Percentiles rank a stretch among this genome's conserved stretches.
These are phyloP conservation scores for Didymella glomerata DNA, from an alignment of 2,329 filamentous ascomycete genomes.

Conservation along the genomic window DNA sequence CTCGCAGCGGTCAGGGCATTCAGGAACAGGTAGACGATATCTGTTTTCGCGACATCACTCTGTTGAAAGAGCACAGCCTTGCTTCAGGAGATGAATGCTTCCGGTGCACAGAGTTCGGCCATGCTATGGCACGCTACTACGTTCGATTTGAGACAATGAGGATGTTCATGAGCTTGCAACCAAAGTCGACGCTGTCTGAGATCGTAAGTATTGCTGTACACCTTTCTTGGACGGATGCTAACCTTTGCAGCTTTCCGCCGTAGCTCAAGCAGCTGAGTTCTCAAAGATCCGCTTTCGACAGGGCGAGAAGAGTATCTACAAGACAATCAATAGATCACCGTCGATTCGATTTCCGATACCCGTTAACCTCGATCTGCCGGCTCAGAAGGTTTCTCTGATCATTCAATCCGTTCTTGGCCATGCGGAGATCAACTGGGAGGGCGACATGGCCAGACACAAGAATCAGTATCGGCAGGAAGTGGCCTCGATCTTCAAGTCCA, in stretches of 20 bases:
- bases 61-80: conserved; percentile 69
- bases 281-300: conserved; percentile 74
- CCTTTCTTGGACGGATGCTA: not conserved
- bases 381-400: conserved; percentile 80
- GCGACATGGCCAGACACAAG: conserved; percentile 64
- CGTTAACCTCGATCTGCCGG: conserved; percentile 68
- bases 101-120: conserved; percentile 74
- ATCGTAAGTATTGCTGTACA: conserved; percentile 63
- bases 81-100: conserved; percentile 62
- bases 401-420: conserved; percentile 78
- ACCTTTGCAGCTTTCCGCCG: conserved; percentile 65
- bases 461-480: conserved; percentile 69
- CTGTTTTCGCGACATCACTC: conserved; percentile 72
- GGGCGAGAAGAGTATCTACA: conserved; percentile 74
- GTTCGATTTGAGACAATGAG: conserved; percentile 83
- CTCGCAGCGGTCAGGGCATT: conserved; percentile 58
- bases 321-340: conserved; percentile 73
- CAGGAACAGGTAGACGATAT: conserved; percentile 74
- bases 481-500: conserved; percentile 69
- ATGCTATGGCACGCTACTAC: conserved; percentile 85
- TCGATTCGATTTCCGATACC: conserved; percentile 76
- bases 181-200: conserved; percentile 68
- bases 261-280: conserved; percentile 77
- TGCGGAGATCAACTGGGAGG: conserved; percentile 63
- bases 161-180: conserved; percentile 68